Evolutionary conservation across 1,284 basidiomycete genomes (phyloP).

Genomic region (Malassezia psittaci): DNA sequence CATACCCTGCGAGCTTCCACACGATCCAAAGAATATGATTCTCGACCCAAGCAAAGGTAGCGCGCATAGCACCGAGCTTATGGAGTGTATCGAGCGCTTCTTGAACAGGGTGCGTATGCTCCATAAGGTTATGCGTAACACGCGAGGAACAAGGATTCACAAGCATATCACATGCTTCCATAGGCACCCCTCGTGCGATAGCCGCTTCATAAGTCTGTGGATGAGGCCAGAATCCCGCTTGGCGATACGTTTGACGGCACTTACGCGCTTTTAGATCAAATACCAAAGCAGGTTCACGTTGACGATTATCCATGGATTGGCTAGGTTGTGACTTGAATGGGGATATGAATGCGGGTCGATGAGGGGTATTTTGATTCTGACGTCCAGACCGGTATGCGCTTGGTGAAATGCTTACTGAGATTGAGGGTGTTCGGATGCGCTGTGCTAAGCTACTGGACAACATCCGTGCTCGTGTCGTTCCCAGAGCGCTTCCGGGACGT

Average conservation of each 20-base stretch:
- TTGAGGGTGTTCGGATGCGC: not conserved
- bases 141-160: conserved; percentile 14
- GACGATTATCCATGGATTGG: not conserved
- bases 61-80: conserved; percentile 49
- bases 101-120: conserved; percentile 17
- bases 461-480: not conserved
- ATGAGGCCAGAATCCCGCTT: conserved; percentile 20
- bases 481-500: not conserved
- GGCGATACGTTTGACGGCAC: not conserved
- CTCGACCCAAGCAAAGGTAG: conserved; percentile 67
- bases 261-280: not conserved
- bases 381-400: conserved; percentile 17
- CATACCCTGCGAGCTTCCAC: conserved; percentile 63
- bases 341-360: conserved; percentile 21
- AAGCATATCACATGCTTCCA: conserved; percentile 30
- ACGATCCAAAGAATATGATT: conserved; percentile 84
- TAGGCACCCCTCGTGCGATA: conserved; percentile 24
- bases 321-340: conserved; percentile 22
- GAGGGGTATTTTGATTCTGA: conserved; percentile 6
- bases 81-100: conserved; percentile 24
- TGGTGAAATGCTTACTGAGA: conserved; percentile 25
- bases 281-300: not conserved
- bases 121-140: conserved; percentile 29
- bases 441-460: not conserved
- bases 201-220: conserved; percentile 20